Base-by-base conservation (phyloP, 768 basidiomycete genomes). In the Lactarius evosmus region DNA sequence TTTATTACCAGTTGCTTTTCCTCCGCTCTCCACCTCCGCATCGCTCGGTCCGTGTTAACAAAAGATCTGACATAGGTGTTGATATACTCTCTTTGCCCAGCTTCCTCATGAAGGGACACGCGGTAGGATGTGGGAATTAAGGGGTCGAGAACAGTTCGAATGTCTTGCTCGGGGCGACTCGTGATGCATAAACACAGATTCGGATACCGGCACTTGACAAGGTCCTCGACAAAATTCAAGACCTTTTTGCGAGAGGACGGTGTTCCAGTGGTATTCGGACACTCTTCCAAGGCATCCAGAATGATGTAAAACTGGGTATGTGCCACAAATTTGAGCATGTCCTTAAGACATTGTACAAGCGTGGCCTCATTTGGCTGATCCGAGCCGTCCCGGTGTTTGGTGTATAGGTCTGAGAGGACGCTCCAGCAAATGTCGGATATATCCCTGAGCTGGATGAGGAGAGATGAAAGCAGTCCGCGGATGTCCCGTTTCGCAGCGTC, bases 21-120 rank as follows among this genome's bases (percentile, higher is more conserved):
- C 16, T 56, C 49, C 30, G 8, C 49, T 36, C 55, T 30, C 61
- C 55, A 56, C 54, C 27, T 46, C 16, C 46, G 33, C 61, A 62
- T 56, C 6, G 22, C 33, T n/a, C 44, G 32, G 30, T 62, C 46
- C 5, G 19, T 22, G 27, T 8, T 3, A 56, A 62, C 55, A n/a
- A 40, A 56, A 8, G 33, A 36, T 7, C 7, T 4, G 8, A 62
- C 17, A 36, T 38, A 62, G 44, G 25, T 56, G 7, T 22, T 12
- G 7, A 61, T 61, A 14, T 32, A 36, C 16, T 61, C 38, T 12
- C 22, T 54, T 33, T 61, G 60, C 8, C 60, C 60, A 8, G 1
- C 16, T 44, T 61, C 51, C n/a, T 61, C 60, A 4, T 61, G 51
- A 41, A 61, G 60, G 19, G 38, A 54, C 1, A 61, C 30, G 19